phyloP scores from a whole-genome alignment of 2,329 filamentous ascomycete genomes.

The Fusarium sp. region DNA sequence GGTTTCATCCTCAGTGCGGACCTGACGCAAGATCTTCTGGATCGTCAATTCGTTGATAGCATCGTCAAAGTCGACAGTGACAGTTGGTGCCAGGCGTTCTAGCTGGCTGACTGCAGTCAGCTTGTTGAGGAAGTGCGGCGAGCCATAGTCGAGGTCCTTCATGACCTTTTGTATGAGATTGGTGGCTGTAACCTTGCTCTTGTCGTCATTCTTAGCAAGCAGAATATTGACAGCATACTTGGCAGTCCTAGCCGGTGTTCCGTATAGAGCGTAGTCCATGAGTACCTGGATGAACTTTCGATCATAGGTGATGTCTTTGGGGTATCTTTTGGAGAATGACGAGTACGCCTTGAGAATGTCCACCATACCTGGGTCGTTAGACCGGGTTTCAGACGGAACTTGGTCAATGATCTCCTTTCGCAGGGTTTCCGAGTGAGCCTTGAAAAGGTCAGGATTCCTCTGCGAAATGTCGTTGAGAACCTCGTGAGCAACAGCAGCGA shows the following conservation, averaged over 20 bases:
- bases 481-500: conserved; percentile 85
- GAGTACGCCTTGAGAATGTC: conserved; percentile 95
- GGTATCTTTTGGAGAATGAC: conserved; percentile 88
- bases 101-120: conserved; percentile 80
- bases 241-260: conserved; percentile 82
- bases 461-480: conserved; percentile 93
- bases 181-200: conserved; percentile 83
- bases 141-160: conserved; percentile 79
- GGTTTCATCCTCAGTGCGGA: conserved; percentile 71
- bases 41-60: conserved; percentile 83
- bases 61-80: conserved; percentile 79
- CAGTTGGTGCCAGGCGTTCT: conserved; percentile 78
- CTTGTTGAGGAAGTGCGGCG: conserved; percentile 80
- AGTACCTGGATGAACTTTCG: conserved; percentile 85
- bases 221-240: conserved; percentile 96
- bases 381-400: conserved; percentile 75
- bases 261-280: conserved; percentile 84
- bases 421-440: conserved; percentile 90
- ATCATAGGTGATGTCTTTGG: conserved; percentile 84
- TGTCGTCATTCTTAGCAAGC: conserved; percentile 78
- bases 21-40: conserved; percentile 78
- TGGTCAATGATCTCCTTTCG: conserved; percentile 87
- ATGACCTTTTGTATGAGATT: conserved; percentile 83
- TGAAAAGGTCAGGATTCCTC: conserved; percentile 89
- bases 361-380: conserved; percentile 80